phyloP scores from a whole-genome alignment of 1,284 basidiomycete species.

The Agaricales sp. region DNA sequence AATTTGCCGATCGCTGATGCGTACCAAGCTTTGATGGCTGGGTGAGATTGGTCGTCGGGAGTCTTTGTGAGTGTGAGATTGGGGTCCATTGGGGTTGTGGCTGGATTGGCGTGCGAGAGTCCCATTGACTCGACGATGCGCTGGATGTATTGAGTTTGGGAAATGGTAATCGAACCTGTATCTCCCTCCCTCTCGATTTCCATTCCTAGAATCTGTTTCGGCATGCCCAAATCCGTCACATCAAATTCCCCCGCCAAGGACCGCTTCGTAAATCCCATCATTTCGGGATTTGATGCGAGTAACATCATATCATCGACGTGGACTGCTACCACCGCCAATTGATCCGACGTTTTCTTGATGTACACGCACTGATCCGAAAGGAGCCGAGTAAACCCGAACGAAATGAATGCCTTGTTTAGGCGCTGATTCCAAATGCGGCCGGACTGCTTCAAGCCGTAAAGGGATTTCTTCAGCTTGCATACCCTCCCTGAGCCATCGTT shows the following conservation, averaged over 20 bases:
- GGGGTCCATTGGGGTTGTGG: conserved; percentile 9
- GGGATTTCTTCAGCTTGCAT: conserved; percentile 12
- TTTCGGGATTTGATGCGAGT: not conserved
- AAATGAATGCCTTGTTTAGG: conserved; percentile 13
- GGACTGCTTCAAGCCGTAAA: conserved; percentile 20
- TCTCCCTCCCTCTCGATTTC: conserved; percentile 8
- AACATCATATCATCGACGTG: conserved; percentile 13
- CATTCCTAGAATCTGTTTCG: conserved; percentile 8
- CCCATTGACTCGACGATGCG: conserved; percentile 11
- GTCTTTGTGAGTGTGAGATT: conserved; percentile 3
- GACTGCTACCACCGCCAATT: conserved; percentile 10
- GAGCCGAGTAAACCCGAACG: conserved; percentile 15
- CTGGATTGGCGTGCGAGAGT: conserved; percentile 9
- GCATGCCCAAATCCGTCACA: not conserved
- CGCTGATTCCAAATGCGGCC: conserved; percentile 22
- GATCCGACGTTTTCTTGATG: conserved; percentile 5
- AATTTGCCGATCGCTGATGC: conserved; percentile 11
- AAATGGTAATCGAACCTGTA: conserved; percentile 2
- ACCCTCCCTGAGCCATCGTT: conserved; percentile 12
- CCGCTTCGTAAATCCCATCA: not conserved
- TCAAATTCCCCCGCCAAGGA: not conserved
- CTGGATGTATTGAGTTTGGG: conserved; percentile 13
- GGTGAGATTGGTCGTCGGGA: not conserved
- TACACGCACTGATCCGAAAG: conserved; percentile 15
- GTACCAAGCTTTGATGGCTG: not conserved